Evolutionary conservation across 306 rosid genomes (phyloP).

Genomic region (Quercus mongolica): DNA sequence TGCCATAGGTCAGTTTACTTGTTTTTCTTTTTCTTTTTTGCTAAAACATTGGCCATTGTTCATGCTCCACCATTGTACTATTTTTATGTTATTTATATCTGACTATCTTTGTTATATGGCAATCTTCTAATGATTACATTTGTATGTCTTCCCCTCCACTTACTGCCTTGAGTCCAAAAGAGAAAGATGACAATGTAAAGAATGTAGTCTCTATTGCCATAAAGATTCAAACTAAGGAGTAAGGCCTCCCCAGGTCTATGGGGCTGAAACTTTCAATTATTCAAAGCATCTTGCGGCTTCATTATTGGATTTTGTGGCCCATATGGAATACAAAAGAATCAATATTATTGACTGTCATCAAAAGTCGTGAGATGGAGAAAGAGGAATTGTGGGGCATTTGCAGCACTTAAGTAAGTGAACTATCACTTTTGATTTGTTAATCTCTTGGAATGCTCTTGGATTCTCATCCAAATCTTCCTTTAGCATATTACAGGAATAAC

Average conservation of each 20-base stretch:
- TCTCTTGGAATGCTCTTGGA: neutral
- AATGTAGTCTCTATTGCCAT: neutral
- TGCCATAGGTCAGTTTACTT: neutral
- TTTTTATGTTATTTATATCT: too few species aligned
- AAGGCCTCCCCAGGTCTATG: neutral
- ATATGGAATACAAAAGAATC: neutral
- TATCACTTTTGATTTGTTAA: neutral
- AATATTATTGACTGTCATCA: neutral
- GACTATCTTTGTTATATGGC: too few species aligned
- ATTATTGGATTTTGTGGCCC: neutral
- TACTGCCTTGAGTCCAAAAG: neutral
- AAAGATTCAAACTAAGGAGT: neutral
- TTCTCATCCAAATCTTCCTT: too few species aligned
- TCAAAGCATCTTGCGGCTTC: neutral
- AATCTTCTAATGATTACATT: too few species aligned
- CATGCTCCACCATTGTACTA: neutral
- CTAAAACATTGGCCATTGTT: neutral
- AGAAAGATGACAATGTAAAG: neutral
- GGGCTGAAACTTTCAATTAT: neutral
- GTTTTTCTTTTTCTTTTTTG: too few species aligned
- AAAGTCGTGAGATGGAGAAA: neutral
- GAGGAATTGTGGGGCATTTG: neutral
- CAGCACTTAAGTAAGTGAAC: neutral
- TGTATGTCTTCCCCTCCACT: neutral
- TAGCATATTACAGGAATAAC: too few species aligned